These are phyloP conservation scores for Aspergillus ustus DNA, from an alignment of 2,329 filamentous ascomycete genomes.

Conservation along the genomic window DNA sequence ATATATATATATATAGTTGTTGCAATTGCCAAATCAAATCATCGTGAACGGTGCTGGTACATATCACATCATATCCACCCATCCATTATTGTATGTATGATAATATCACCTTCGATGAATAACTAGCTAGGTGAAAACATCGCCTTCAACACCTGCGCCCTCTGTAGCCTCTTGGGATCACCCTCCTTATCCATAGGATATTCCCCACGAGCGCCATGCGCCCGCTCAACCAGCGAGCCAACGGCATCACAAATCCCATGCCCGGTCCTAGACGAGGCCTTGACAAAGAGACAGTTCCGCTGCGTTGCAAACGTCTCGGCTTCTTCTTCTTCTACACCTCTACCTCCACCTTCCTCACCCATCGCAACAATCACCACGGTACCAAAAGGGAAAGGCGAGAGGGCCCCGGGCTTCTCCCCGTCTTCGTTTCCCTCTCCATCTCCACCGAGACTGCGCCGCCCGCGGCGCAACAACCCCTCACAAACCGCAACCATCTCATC, in stretches of 20 bases:
- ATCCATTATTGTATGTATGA: no score
- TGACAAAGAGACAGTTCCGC: slow-evolving; percentile 16
- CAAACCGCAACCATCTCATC: background rate
- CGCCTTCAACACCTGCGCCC: background rate
- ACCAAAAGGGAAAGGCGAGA: background rate
- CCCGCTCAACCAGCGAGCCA: slow-evolving; percentile 17
- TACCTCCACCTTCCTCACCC: background rate
- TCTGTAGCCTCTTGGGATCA: slow-evolving; percentile 4
- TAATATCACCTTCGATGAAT: no score
- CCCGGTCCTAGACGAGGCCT: slow-evolving; percentile 12
- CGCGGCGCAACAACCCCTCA: background rate
- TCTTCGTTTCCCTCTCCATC: no score
- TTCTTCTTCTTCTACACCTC: slow-evolving; percentile 3
- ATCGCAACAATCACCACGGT: background rate
- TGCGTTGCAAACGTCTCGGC: slow-evolving; percentile 20
- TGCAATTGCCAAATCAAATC: no score
- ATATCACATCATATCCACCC: no score
- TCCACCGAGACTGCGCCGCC: background rate
- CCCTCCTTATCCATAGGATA: slow-evolving; percentile 14
- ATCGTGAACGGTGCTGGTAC: no score
- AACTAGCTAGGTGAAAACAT: background rate
- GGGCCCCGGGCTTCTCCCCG: no score
- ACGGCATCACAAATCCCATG: slow-evolving; percentile 18
- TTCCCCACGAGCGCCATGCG: slow-evolving; percentile 16
- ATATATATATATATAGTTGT: no score